Conservation (phyloP, 2,329 filamentous ascomycete species). For the Colletotrichum godetiae region DNA sequence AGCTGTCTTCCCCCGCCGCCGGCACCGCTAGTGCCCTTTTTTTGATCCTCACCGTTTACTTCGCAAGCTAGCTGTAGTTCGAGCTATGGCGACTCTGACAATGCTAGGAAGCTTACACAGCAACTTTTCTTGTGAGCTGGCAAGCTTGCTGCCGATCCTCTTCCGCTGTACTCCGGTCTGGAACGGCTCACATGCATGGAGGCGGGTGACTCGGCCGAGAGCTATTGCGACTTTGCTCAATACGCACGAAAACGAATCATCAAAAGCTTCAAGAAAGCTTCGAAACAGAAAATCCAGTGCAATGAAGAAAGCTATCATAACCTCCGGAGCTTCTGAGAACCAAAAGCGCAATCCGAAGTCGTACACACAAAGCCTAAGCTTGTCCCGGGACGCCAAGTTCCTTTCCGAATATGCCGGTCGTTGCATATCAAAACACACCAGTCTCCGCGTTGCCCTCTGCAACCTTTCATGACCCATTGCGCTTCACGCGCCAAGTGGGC, state of each 20-base stretch:
- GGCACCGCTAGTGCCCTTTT: neutral
- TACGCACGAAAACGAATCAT: neutral
- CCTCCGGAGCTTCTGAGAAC: slow-evolving; percentile 32
- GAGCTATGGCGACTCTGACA: neutral
- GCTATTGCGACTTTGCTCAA: neutral
- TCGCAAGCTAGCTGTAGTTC: neutral
- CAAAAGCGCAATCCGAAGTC: slow-evolving; percentile 30
- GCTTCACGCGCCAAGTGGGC: neutral
- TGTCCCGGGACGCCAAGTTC: slow-evolving; percentile 34
- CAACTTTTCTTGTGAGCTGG: neutral
- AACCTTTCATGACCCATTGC: neutral
- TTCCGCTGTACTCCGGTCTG: neutral
- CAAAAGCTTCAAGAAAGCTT: neutral
- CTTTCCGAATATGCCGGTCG: slow-evolving; percentile 34
- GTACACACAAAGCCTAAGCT: slow-evolving; percentile 33
- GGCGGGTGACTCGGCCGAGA: neutral
- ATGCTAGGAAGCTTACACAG: neutral
- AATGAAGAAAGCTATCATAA: slow-evolving; percentile 31
- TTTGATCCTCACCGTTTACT: neutral
- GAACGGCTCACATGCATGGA: neutral
- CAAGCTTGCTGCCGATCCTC: neutral
- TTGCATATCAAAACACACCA: slow-evolving; percentile 29
- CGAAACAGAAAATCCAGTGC: slow-evolving; percentile 32
- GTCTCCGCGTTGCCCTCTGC: slow-evolving; percentile 1
- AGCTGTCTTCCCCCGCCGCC: neutral